These are phyloP conservation scores for Penicillium sp. DNA, from an alignment of 2,329 filamentous ascomycete genomes.

Conservation along the genomic window DNA sequence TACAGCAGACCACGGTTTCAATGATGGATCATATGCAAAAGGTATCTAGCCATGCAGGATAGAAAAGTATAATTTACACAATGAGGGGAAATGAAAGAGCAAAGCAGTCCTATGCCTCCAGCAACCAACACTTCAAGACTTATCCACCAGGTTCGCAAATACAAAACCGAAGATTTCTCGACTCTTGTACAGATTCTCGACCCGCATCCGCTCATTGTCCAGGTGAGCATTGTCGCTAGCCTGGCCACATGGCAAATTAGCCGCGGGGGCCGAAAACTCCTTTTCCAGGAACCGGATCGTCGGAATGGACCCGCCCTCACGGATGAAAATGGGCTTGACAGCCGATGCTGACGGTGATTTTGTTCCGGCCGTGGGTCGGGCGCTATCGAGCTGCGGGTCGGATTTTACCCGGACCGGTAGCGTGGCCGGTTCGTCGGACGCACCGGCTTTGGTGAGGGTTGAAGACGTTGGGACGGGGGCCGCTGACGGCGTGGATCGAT, in stretches of 20 bases:
- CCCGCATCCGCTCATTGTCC: slow-evolving; percentile 87
- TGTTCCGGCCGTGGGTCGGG: neutral
- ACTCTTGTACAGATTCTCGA: slow-evolving; percentile 86
- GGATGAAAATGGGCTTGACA: slow-evolving; percentile 74
- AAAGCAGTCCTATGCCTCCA: neutral
- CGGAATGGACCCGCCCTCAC: slow-evolving; percentile 92
- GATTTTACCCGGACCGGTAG: slow-evolving; percentile 13
- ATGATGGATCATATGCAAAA: neutral
- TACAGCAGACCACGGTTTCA: neutral
- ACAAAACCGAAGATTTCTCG: slow-evolving; percentile 87
- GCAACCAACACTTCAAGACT: slow-evolving; percentile 12
- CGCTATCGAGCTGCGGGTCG: neutral
- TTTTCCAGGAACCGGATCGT: slow-evolving; percentile 93
- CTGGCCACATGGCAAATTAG: slow-evolving; percentile 90
- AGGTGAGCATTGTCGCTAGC: slow-evolving; percentile 92
- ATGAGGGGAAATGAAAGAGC: neutral
- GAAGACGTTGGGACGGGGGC: slow-evolving; percentile 40
- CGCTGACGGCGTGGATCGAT: slow-evolving; percentile 25
- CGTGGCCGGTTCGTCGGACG: slow-evolving; percentile 9
- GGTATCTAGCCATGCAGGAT: neutral
- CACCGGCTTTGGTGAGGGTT: slow-evolving; percentile 34
- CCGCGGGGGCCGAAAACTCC: slow-evolving; percentile 85
- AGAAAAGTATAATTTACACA: neutral
- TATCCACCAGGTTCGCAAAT: slow-evolving; percentile 64
- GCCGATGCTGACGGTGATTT: slow-evolving; percentile 1